These are phyloP conservation scores for Fennellomyces sp. DNA, from an alignment of 371 early-diverging fungal genomes.

Conservation along the genomic window DNA sequence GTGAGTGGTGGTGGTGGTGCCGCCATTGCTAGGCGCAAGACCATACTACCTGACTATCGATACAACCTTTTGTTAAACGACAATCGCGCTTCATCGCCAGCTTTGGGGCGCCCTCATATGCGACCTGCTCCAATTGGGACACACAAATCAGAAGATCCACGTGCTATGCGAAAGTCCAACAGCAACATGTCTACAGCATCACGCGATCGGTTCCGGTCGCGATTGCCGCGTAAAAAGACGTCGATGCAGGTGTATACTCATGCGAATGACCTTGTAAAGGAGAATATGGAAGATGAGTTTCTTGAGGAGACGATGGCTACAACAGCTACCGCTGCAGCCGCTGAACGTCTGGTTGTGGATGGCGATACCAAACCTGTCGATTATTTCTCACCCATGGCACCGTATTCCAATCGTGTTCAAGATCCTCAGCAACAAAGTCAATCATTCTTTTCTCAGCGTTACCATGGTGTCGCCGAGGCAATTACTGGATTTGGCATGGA, in stretches of 20 bases:
- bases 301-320: conserved; percentile 41
- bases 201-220: conserved; percentile 34
- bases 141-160: background rate
- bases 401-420: conserved; percentile 26
- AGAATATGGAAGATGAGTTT: conserved; percentile 66
- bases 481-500: conserved; percentile 20
- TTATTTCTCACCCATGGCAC: conserved; percentile 45
- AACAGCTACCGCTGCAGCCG: conserved; percentile 7
- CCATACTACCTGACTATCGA: conserved; percentile 10
- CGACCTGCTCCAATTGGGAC: background rate
- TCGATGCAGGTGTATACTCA: conserved; percentile 68
- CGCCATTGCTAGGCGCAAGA: background rate
- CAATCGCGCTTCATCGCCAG: background rate
- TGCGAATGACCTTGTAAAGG: conserved; percentile 64
- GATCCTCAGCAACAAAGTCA: conserved; percentile 2
- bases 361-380: conserved; percentile 20
- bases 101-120: background rate
- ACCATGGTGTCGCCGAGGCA: conserved; percentile 11
- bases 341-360: background rate
- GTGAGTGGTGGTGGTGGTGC: background rate
- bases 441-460: conserved; percentile 14
- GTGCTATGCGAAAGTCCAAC: background rate
- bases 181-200: background rate
- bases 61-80: conserved; percentile 1
- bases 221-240: conserved; percentile 53